These are phyloP conservation scores for Entomortierella parvispora DNA, from an alignment of 192 early-diverging fungal species.

Conservation along the genomic window DNA sequence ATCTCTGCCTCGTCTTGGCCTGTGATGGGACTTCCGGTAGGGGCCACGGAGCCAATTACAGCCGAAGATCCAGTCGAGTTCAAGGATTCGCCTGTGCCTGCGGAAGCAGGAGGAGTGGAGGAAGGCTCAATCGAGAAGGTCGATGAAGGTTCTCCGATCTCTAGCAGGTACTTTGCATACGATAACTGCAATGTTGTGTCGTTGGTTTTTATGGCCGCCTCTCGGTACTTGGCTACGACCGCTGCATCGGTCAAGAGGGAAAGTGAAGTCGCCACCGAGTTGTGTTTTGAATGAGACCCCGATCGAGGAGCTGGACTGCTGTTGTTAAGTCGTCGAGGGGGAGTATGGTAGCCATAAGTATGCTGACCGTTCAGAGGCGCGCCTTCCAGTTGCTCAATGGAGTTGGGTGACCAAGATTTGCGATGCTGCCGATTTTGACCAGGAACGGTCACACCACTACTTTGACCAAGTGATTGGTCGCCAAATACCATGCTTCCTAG, in stretches of 20 bases:
- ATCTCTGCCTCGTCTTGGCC: constrained; percentile 6
- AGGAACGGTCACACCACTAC: not conserved
- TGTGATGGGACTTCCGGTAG: constrained; percentile 2
- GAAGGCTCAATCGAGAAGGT: not conserved
- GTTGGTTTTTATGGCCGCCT: constrained; percentile 80
- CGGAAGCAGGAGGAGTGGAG: not conserved
- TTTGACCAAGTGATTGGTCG: constrained; percentile 7
- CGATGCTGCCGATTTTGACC: constrained; percentile 8
- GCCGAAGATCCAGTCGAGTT: not conserved
- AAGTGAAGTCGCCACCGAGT: constrained; percentile 35
- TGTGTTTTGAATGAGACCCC: constrained; percentile 31
- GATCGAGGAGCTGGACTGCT: constrained; percentile 13
- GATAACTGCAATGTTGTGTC: constrained; percentile 76
- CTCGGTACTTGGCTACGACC: constrained; percentile 67
- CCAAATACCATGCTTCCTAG: constrained; percentile 32
- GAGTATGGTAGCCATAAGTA: constrained; percentile 11
- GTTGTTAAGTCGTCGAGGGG: constrained; percentile 16
- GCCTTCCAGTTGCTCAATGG: constrained; percentile 16
- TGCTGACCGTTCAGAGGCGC: not conserved
- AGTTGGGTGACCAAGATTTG: constrained; percentile 39
- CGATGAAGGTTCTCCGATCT: constrained; percentile 60
- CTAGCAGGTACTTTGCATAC: constrained; percentile 80
- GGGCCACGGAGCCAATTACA: not conserved
- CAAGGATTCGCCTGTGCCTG: not conserved
- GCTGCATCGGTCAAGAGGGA: constrained; percentile 32